phyloP scores from a whole-genome alignment of 805 yeast genomes.

The Candida coleopterorum region DNA sequence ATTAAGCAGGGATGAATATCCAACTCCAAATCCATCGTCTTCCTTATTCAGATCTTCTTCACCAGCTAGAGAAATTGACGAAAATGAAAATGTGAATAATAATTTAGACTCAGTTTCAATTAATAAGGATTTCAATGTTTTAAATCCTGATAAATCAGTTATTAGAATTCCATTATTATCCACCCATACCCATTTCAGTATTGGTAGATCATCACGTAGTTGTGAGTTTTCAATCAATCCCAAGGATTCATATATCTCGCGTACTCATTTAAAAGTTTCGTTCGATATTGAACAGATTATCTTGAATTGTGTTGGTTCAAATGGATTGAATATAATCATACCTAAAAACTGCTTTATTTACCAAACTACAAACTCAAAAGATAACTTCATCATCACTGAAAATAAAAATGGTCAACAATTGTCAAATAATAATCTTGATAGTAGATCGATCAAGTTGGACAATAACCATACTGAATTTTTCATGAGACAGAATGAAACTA shows the following conservation, averaged over 20 bases:
- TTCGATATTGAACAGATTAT: conserved; percentile 41
- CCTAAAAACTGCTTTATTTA: conserved; percentile 44
- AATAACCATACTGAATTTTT: conserved; percentile 47
- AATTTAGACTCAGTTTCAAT: conserved; percentile 12
- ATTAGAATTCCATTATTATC: conserved; percentile 38
- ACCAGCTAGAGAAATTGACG: conserved; percentile 19
- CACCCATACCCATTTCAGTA: conserved; percentile 32
- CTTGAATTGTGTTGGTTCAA: conserved; percentile 74
- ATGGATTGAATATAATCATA: conserved; percentile 67
- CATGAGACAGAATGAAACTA: conserved; percentile 58
- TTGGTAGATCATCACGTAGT: conserved; percentile 67
- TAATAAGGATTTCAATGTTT: conserved; percentile 31
- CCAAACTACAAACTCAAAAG: conserved; percentile 15
- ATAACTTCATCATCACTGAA: conserved; percentile 21
- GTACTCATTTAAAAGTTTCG: conserved; percentile 56
- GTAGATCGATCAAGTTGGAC: conserved; percentile 34
- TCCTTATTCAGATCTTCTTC: conserved; percentile 39
- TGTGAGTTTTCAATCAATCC: conserved; percentile 48
- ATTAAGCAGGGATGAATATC: conserved; percentile 27
- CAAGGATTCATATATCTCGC: conserved; percentile 55
- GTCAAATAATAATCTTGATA: conserved; percentile 10
- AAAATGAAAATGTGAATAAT: neutral
- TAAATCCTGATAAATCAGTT: conserved; percentile 28
- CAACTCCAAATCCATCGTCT: conserved; percentile 71
- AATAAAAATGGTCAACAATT: conserved; percentile 17